These are phyloP conservation scores for Starmerella bacillaris DNA, from an alignment of 805 yeast species.

Conservation along the genomic window DNA sequence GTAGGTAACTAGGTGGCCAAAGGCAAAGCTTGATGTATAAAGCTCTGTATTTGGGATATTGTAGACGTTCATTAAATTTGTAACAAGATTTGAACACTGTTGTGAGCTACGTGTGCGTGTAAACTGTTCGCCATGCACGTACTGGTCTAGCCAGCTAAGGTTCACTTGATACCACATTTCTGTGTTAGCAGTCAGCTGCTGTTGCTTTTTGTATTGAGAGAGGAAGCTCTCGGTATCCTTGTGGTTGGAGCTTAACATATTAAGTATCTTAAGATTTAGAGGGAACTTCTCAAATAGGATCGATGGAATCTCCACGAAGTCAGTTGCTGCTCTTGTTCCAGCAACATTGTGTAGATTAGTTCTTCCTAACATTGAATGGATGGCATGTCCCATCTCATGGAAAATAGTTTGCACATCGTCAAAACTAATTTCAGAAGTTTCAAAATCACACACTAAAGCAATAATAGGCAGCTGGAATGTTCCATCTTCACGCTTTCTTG, in stretches of 20 bases:
- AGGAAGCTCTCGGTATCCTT: constrained; percentile 5
- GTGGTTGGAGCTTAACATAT: constrained; percentile 16
- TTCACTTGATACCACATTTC: constrained; percentile 76
- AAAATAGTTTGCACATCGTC: constrained; percentile 83
- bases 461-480: constrained; percentile 71
- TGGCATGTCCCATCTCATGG: constrained; percentile 98
- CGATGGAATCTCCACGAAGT: constrained; percentile 91
- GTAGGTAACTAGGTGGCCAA: constrained; percentile 82
- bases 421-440: constrained; percentile 30
- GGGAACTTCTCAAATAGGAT: constrained; percentile 93
- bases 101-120: constrained; percentile 3
- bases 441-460: constrained; percentile 72
- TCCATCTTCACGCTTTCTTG: constrained; percentile 40
- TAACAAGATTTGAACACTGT: background rate
- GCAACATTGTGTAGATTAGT: constrained; percentile 79
- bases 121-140: constrained; percentile 35
- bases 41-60: background rate
- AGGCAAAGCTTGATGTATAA: constrained; percentile 78
- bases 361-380: constrained; percentile 91
- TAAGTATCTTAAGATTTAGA: constrained; percentile 57
- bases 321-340: constrained; percentile 90
- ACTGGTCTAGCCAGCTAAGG: constrained; percentile 79
- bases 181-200: constrained; percentile 33
- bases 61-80: background rate
- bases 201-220: constrained; percentile 3